Evolutionary conservation across 2,329 filamentous ascomycete genomes (phyloP).

Genomic region (Penicillium olsonii): DNA sequence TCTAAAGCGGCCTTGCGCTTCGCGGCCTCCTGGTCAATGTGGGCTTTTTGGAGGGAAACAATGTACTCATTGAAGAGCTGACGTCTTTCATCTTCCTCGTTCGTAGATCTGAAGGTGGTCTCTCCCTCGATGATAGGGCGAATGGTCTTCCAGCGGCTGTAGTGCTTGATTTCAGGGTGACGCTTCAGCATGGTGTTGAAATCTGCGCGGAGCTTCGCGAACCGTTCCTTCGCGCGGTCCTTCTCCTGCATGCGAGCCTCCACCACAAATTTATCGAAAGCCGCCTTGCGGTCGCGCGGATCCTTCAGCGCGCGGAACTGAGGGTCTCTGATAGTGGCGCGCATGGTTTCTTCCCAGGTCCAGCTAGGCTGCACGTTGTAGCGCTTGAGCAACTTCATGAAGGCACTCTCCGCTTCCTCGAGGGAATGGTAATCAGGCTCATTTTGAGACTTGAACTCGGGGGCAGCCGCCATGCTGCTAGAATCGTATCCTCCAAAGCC

Average conservation of each 20-base stretch:
- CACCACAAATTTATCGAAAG: conserved; percentile 92
- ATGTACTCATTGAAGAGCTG: conserved; percentile 95
- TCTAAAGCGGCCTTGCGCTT: conserved; percentile 80
- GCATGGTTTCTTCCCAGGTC: conserved; percentile 88
- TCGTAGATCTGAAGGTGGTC: conserved; percentile 90
- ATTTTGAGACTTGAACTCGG: conserved; percentile 46
- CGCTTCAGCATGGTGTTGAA: conserved; percentile 95
- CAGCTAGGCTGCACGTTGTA: conserved; percentile 87
- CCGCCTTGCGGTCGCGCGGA: conserved; percentile 82
- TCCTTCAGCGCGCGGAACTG: conserved; percentile 93
- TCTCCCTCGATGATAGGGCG: conserved; percentile 92
- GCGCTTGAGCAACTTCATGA: conserved; percentile 84
- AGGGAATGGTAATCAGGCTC: conserved; percentile 77
- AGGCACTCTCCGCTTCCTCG: conserved; percentile 91
- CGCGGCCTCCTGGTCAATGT: conserved; percentile 72
- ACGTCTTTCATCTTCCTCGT: conserved; percentile 81
- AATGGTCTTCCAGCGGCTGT: conserved; percentile 95
- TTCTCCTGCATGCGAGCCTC: conserved; percentile 91
- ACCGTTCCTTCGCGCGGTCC: conserved; percentile 87
- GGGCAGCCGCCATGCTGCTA: conserved; percentile 42
- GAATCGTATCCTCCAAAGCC: conserved; percentile 46
- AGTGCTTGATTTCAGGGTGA: conserved; percentile 95
- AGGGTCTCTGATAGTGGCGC: conserved; percentile 81
- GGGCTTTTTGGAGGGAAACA: conserved; percentile 74
- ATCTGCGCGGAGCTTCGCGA: conserved; percentile 87